phyloP scores from a whole-genome alignment of 1,284 basidiomycete genomes.

The Ceratobasidium sp. region DNA sequence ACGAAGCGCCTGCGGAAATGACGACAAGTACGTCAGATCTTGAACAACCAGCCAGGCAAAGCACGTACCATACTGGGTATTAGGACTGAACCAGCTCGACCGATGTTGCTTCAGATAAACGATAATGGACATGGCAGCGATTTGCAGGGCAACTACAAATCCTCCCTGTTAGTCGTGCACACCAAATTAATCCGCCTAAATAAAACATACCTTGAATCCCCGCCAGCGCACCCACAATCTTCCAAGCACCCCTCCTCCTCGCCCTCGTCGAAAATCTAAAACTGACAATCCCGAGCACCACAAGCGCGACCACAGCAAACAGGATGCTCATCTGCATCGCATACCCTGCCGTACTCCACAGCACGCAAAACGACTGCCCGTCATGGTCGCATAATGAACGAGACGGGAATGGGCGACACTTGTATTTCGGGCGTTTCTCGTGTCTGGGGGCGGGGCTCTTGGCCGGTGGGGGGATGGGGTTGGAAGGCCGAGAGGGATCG shows the following conservation, averaged over 20 bases:
- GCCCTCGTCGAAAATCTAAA: constrained; percentile 37
- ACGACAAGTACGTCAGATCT: background rate
- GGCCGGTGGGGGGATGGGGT: constrained; percentile 3
- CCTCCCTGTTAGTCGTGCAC: background rate
- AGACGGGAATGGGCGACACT: constrained; percentile 39
- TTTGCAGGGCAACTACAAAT: constrained; percentile 43
- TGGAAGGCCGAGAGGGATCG: background rate
- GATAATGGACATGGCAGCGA: constrained; percentile 41
- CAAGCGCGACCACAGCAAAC: constrained; percentile 43
- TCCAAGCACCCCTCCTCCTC: constrained; percentile 43
- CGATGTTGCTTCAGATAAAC: constrained; percentile 40
- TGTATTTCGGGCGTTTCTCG: constrained; percentile 1
- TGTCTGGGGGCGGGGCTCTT: background rate
- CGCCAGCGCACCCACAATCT: constrained; percentile 42
- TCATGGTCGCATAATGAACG: constrained; percentile 42
- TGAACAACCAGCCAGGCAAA: too few species aligned
- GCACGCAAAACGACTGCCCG: constrained; percentile 43
- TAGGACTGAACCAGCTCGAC: constrained; percentile 22
- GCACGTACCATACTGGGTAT: constrained; percentile 31
- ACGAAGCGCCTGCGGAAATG: constrained; percentile 41
- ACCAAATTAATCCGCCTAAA: background rate
- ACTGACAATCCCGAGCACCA: constrained; percentile 45
- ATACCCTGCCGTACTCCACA: constrained; percentile 46
- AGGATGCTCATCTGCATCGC: constrained; percentile 39
- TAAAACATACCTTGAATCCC: constrained; percentile 33